Conservation (phyloP, 2,329 filamentous ascomycete genomes). For the Ophiocordyceps camponoti-leonardi region DNA sequence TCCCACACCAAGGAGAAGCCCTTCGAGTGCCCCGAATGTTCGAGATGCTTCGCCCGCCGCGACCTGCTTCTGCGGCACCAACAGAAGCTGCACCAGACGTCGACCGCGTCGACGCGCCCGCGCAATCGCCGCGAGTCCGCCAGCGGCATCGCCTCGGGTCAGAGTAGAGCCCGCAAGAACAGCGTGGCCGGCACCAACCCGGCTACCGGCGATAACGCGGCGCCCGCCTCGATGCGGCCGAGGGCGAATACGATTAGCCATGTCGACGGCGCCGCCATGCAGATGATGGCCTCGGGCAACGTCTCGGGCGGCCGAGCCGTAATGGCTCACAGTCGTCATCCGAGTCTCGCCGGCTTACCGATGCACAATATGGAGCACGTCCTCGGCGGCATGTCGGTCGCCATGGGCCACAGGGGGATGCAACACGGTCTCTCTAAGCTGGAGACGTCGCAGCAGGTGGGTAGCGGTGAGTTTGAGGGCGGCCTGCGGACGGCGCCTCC, state of each 20-base stretch:
- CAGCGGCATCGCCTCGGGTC: slow-evolving; percentile 47
- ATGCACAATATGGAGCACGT: slow-evolving; percentile 41
- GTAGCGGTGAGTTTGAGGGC: slow-evolving; percentile 43
- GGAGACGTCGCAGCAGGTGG: slow-evolving; percentile 59
- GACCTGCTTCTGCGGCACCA: slow-evolving; percentile 88
- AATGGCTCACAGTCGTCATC: slow-evolving; percentile 51
- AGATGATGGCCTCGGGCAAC: slow-evolving; percentile 48
- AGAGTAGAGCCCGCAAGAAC: slow-evolving; percentile 76
- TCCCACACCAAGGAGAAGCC: slow-evolving; percentile 99
- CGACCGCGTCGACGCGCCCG: slow-evolving; percentile 71
- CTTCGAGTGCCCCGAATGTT: slow-evolving; percentile 90
- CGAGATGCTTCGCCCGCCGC: slow-evolving; percentile 83
- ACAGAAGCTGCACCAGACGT: slow-evolving; percentile 93
- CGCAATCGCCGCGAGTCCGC: slow-evolving; percentile 83
- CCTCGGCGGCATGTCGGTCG: slow-evolving; percentile 56
- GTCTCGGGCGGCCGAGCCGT: slow-evolving; percentile 30
- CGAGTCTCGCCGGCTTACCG: slow-evolving; percentile 54
- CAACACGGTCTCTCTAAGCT: slow-evolving; percentile 61
- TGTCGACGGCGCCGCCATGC: slow-evolving; percentile 61
- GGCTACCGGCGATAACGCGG: slow-evolving; percentile 24
- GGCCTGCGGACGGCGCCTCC: slow-evolving; percentile 66
- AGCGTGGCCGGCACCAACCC: slow-evolving; percentile 51
- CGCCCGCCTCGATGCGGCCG: slow-evolving; percentile 52
- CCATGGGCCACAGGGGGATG: slow-evolving; percentile 48
- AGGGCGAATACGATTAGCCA: slow-evolving; percentile 94